phyloP scores from a whole-genome alignment of 305 asterid genomes.

The Solanum hybrid region DNA sequence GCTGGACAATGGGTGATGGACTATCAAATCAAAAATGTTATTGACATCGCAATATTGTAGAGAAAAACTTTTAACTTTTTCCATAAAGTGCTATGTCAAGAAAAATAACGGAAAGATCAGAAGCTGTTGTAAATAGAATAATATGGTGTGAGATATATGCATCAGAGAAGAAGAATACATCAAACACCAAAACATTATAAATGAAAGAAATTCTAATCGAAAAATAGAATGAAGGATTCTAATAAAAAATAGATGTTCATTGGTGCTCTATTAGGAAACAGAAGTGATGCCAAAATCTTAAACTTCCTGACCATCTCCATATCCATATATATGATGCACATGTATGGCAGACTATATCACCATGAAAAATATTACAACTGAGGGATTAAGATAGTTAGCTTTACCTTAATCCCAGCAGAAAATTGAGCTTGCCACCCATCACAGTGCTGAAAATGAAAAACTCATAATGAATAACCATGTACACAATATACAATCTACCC shows the following conservation, averaged over 20 bases:
- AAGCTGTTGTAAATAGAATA: background rate
- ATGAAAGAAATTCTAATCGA: background rate
- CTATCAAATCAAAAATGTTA: background rate
- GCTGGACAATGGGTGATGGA: background rate
- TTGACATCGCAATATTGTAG: background rate
- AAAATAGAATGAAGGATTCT: background rate
- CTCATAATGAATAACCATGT: constrained; percentile 8
- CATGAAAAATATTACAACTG: background rate
- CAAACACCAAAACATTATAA: background rate
- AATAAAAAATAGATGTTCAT: background rate
- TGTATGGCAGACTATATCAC: background rate
- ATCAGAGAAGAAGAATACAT: background rate
- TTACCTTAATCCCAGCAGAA: constrained; percentile 88
- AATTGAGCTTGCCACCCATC: constrained; percentile 77
- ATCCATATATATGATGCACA: background rate
- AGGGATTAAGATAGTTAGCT: constrained; percentile 1
- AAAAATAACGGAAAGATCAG: background rate
- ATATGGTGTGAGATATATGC: background rate
- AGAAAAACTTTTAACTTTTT: background rate
- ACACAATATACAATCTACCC: background rate
- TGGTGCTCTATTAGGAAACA: background rate
- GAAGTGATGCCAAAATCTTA: background rate
- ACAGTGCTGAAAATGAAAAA: constrained; percentile 40
- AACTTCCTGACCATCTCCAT: background rate
- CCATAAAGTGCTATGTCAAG: background rate